Conservation (phyloP, 164 flowering plant genomes). For the Tetracentron sinense region DNA sequence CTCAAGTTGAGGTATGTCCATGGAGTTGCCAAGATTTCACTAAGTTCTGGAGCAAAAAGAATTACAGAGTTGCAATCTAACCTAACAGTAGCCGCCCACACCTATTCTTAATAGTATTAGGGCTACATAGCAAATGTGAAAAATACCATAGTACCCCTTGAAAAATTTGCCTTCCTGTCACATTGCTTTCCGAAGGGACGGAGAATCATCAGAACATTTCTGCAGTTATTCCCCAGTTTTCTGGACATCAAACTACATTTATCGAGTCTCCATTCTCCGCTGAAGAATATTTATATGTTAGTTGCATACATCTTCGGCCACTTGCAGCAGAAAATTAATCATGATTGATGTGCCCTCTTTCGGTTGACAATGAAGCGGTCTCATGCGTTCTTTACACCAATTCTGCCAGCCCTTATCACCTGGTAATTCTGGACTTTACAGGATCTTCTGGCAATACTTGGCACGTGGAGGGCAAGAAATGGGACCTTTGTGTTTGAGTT, state of each 20-base stretch:
- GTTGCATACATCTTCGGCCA: conserved; percentile 59
- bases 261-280: conserved; percentile 59
- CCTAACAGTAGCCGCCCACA: no score
- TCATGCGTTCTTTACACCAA: conserved; percentile 56
- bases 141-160: no score
- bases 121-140: no score
- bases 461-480: conserved; percentile 48
- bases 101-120: no score
- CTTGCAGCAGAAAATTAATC: conserved; percentile 18
- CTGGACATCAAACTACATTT: conserved; percentile 66
- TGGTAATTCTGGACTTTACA: conserved; percentile 48
- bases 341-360: background rate
- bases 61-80: no score
- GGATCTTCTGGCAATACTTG: conserved; percentile 35
- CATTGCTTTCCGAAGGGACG: conserved; percentile 67
- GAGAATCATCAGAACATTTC: conserved; percentile 46
- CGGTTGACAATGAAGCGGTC: conserved; percentile 36
- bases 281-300: conserved; percentile 57
- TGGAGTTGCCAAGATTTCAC: no score
- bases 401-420: conserved; percentile 67
- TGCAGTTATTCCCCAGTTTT: conserved; percentile 58
- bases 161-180: no score
- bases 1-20: no score
- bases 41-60: no score
- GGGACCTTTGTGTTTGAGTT: background rate